These are phyloP conservation scores for Xylaria sp. DNA, from an alignment of 2,329 filamentous ascomycete genomes.

Conservation along the genomic window DNA sequence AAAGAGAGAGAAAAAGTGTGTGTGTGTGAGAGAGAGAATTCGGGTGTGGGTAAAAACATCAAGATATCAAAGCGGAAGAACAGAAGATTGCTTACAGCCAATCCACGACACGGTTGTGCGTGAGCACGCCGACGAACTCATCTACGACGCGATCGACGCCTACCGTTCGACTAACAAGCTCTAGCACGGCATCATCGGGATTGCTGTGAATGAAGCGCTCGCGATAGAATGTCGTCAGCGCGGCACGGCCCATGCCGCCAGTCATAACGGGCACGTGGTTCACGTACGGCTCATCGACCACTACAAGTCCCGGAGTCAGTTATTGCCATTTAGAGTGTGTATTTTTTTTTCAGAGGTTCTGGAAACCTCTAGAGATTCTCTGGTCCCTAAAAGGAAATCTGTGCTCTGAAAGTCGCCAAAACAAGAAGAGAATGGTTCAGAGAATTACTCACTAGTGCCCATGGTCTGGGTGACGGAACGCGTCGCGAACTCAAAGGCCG, in stretches of 20 bases:
- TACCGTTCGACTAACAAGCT: conserved; percentile 76
- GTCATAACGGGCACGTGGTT: conserved; percentile 77
- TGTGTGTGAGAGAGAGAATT: no score
- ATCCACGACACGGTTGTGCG: conserved; percentile 70
- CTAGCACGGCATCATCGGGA: conserved; percentile 71
- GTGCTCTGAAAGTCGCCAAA: no score
- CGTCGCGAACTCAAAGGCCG: conserved; percentile 74
- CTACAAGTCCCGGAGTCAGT: no score
- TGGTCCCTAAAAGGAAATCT: no score
- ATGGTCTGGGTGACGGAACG: conserved; percentile 77
- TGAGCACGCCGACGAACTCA: conserved; percentile 74
- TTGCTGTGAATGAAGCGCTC: conserved; percentile 81
- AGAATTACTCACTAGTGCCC: conserved; percentile 63
- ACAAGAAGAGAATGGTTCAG: no score
- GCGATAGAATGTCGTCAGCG: conserved; percentile 74
- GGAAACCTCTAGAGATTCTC: no score
- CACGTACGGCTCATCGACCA: no score
- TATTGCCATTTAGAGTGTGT: no score
- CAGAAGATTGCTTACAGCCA: conserved; percentile 69
- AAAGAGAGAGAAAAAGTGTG: no score
- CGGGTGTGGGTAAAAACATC: neutral
- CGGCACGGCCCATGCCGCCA: conserved; percentile 73
- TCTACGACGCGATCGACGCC: conserved; percentile 78
- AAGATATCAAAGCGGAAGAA: neutral
- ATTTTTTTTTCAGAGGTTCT: no score